Percentiles rank a stretch among this genome's conserved stretches.
Evolutionary conservation across 176 grass and related monocot species (phyloP).

Genomic region (Juncus inflexus): DNA sequence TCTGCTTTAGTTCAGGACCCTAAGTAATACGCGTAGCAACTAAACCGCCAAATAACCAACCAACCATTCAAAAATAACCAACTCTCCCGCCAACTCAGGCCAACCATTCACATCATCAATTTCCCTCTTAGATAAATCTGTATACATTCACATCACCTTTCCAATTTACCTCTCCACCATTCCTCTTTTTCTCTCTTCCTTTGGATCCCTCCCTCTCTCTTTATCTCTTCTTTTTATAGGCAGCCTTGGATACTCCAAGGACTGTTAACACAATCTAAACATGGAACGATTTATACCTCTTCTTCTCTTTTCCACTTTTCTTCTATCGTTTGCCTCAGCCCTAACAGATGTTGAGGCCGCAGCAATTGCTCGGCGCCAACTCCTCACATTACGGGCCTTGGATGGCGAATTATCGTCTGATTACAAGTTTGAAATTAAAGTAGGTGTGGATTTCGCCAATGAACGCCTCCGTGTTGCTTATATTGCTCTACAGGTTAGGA

Average conservation of each 20-base stretch:
- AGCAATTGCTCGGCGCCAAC: slow-evolving; percentile 30
- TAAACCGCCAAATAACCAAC: neutral
- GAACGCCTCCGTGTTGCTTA: slow-evolving; percentile 36
- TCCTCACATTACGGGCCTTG: slow-evolving; percentile 13
- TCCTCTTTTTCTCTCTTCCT: neutral
- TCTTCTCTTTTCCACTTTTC: slow-evolving; percentile 3
- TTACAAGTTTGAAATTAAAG: slow-evolving; percentile 33
- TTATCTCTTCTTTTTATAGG: slow-evolving; percentile 16
- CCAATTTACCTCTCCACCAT: slow-evolving; percentile 12
- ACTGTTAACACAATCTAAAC: slow-evolving; percentile 4
- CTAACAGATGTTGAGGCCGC: slow-evolving; percentile 22
- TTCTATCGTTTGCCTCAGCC: slow-evolving; percentile 12
- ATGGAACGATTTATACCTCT: slow-evolving; percentile 25
- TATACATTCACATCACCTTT: too few relatives aligned
- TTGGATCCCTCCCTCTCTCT: neutral
- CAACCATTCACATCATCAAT: slow-evolving; percentile 26
- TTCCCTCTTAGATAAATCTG: slow-evolving; percentile 18
- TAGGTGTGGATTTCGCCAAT: slow-evolving; percentile 26
- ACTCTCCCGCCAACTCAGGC: slow-evolving; percentile 20
- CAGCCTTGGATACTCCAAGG: slow-evolving; percentile 32
- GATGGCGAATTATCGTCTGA: slow-evolving; percentile 23
- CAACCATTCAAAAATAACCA: slow-evolving; percentile 17
- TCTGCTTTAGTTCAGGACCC: too few relatives aligned
- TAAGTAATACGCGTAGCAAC: too few relatives aligned
- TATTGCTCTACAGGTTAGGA: slow-evolving; percentile 31